These are phyloP conservation scores for Rhododendron griersonianum DNA, from an alignment of 148 eudicot genomes.

Conservation along the genomic window DNA sequence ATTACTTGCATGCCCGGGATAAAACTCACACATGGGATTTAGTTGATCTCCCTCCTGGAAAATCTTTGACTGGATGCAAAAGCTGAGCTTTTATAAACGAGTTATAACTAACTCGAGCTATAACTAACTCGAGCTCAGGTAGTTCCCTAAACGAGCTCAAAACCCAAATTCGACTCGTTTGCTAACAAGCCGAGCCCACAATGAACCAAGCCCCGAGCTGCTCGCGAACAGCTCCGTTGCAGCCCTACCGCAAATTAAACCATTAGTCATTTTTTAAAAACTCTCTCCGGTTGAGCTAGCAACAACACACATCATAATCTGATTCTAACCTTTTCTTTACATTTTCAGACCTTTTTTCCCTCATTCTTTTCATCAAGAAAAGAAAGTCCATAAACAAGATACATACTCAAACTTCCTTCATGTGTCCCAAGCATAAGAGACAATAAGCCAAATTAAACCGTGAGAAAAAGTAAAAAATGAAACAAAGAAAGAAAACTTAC, in stretches of 20 bases:
- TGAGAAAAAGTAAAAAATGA: background rate
- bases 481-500: constrained; percentile 37
- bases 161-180: background rate
- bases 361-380: background rate
- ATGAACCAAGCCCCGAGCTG: background rate
- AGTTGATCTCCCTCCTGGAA: no score
- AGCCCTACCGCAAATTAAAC: background rate
- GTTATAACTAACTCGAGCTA: background rate
- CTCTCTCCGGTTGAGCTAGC: background rate
- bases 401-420: background rate
- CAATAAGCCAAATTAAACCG: background rate
- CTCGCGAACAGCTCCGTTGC: background rate
- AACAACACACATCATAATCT: background rate
- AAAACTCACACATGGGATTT: no score
- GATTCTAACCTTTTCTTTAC: background rate
- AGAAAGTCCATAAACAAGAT: background rate
- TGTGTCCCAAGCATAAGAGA: background rate
- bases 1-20: no score
- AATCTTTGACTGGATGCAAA: no score
- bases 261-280: background rate
- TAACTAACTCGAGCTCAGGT: background rate
- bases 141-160: background rate
- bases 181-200: background rate
- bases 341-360: background rate
- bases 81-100: background rate